Evolutionary conservation across 108 stramenopile genomes (phyloP).

Genomic region (Pseudonitzschia pungens): DNA sequence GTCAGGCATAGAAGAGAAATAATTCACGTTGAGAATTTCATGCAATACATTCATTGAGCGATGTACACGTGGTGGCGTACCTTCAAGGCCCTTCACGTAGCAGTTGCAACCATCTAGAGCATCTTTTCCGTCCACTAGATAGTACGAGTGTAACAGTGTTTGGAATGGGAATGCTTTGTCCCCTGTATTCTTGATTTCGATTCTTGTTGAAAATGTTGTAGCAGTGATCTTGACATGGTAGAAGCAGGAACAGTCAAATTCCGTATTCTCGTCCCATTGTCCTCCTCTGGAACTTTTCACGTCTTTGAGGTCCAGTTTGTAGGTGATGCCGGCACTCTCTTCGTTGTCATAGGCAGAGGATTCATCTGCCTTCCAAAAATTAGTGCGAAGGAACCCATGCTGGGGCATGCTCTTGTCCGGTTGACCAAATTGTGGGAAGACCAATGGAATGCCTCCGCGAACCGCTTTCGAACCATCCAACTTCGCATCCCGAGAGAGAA

Average conservation of each 20-base stretch:
- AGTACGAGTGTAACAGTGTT: constrained; percentile 77
- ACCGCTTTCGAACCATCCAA: constrained; percentile 79
- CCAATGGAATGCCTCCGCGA: constrained; percentile 79
- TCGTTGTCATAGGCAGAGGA: constrained; percentile 27
- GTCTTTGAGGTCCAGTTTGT: constrained; percentile 59
- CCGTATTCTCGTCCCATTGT: constrained; percentile 48
- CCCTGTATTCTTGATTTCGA: constrained; percentile 64
- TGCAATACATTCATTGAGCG: not conserved
- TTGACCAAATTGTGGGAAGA: constrained; percentile 85
- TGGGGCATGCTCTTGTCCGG: constrained; percentile 74
- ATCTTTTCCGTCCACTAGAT: constrained; percentile 47
- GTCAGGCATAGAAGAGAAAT: not conserved
- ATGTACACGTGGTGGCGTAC: constrained; percentile 18
- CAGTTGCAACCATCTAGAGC: constrained; percentile 57
- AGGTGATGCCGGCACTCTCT: constrained; percentile 45
- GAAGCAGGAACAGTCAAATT: constrained; percentile 33
- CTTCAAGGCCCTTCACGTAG: constrained; percentile 65
- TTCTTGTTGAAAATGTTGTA: constrained; percentile 48
- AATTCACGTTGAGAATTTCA: not conserved
- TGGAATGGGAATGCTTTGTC: constrained; percentile 58
- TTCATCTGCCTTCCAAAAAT: constrained; percentile 55
- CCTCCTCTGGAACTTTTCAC: constrained; percentile 63
- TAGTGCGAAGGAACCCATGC: constrained; percentile 78
- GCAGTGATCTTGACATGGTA: constrained; percentile 52
- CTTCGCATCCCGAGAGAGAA: constrained; percentile 71